Evolutionary conservation across 139 green algal species (phyloP).

Genomic region (Chlorella sp.): DNA sequence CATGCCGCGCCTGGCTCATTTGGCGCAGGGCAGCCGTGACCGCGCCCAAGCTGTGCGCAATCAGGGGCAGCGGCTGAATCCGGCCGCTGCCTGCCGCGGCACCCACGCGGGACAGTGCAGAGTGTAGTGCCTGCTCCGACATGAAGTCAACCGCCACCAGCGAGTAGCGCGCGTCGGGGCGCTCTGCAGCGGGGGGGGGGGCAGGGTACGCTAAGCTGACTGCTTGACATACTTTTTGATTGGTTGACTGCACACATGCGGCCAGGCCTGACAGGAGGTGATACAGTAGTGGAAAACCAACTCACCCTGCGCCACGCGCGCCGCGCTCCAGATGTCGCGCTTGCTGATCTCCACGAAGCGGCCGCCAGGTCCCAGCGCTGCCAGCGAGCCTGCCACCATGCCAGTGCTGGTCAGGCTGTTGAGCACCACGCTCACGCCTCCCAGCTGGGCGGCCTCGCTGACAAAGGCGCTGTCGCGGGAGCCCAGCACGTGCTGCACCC

Average conservation of each 20-base stretch:
- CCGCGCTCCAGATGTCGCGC: conserved; percentile 84
- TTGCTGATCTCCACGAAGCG: conserved; percentile 91
- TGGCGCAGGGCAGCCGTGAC: conserved; percentile 76
- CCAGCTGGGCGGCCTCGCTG: conserved; percentile 63
- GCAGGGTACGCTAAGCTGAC: not conserved
- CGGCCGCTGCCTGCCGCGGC: conserved; percentile 48
- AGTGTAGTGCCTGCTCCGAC: conserved; percentile 59
- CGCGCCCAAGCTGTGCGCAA: conserved; percentile 51
- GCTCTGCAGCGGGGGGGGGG: conserved; percentile 50
- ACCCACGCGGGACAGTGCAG: conserved; percentile 47
- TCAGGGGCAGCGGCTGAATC: conserved; percentile 58
- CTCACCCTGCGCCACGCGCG: conserved; percentile 38
- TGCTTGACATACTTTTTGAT: not conserved
- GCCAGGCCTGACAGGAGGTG: conserved; percentile 14
- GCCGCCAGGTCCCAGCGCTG: conserved; percentile 62
- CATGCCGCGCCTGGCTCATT: conserved; percentile 83
- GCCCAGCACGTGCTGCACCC: conserved; percentile 49
- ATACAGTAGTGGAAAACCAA: not conserved
- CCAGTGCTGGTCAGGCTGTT: conserved; percentile 89
- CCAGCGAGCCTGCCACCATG: conserved; percentile 83
- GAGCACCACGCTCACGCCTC: conserved; percentile 71
- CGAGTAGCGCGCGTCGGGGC: conserved; percentile 78
- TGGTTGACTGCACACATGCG: conserved; percentile 86
- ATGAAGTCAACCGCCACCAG: conserved; percentile 92
- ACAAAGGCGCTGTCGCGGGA: conserved; percentile 78